phyloP scores from a whole-genome alignment of 2,329 filamentous ascomycete genomes.

The Monosporascus sp. region DNA sequence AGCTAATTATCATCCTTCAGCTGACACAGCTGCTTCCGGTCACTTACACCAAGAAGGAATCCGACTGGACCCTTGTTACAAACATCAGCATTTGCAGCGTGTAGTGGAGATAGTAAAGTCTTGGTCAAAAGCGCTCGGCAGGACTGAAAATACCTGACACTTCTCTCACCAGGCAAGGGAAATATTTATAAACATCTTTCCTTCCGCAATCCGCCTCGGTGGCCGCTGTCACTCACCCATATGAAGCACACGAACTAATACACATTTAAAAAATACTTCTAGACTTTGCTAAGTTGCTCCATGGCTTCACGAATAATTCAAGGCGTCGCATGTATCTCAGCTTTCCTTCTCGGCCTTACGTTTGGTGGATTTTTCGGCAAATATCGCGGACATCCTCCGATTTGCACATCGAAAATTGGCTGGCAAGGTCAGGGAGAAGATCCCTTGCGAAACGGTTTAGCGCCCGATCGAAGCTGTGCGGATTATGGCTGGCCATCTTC shows the following conservation, averaged over 20 bases:
- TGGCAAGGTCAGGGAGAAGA: neutral
- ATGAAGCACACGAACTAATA: neutral
- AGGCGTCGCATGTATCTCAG: neutral
- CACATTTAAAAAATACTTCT: neutral
- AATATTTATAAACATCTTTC: too few relatives aligned
- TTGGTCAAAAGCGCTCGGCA: too few relatives aligned
- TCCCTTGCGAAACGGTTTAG: neutral
- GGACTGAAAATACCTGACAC: too few relatives aligned
- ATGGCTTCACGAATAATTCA: neutral
- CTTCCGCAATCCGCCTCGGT: too few relatives aligned
- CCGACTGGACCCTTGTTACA: neutral
- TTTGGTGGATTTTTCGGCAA: neutral
- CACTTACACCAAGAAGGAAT: neutral
- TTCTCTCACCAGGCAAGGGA: too few relatives aligned
- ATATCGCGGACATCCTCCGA: neutral
- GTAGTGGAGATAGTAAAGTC: neutral
- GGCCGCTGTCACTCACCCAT: neutral
- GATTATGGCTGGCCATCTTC: neutral
- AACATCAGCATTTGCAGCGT: neutral
- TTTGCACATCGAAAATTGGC: neutral
- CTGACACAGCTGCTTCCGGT: neutral
- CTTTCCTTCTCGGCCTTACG: neutral
- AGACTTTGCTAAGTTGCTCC: neutral
- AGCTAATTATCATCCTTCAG: slow-evolving; percentile 3
- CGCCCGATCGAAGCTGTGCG: neutral